phyloP scores from a whole-genome alignment of 306 rosid genomes.

The Cicer cuneatum region DNA sequence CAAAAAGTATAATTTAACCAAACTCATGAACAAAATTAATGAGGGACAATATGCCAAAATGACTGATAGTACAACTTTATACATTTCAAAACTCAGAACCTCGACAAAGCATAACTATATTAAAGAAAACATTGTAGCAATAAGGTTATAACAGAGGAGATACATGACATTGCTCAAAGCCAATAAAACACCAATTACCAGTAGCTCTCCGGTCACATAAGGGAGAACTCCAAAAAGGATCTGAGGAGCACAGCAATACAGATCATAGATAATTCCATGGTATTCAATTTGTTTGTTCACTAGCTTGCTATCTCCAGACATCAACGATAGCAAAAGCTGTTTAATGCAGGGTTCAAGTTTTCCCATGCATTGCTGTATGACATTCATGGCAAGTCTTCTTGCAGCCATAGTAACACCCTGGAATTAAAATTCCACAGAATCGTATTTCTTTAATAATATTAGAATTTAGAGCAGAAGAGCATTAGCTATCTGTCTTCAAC shows the following conservation, averaged over 20 bases:
- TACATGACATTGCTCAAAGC: background rate
- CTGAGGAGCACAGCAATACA: slow-evolving; percentile 91
- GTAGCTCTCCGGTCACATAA: slow-evolving; percentile 88
- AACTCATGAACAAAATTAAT: slow-evolving; percentile 13
- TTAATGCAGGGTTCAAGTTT: slow-evolving; percentile 90
- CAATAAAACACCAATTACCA: slow-evolving; percentile 66
- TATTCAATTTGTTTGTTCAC: slow-evolving; percentile 66
- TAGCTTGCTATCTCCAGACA: slow-evolving; percentile 84
- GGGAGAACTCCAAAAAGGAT: slow-evolving; percentile 83
- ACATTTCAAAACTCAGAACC: slow-evolving; percentile 34
- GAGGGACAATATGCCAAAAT: slow-evolving; percentile 11
- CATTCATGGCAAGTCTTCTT: slow-evolving; percentile 98
- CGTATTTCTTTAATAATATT: slow-evolving; percentile 16
- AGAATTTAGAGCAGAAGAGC: slow-evolving; percentile 20
- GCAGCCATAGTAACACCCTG: slow-evolving; percentile 88
- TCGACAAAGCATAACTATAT: slow-evolving; percentile 27
- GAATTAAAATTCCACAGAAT: slow-evolving; percentile 43
- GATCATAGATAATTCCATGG: slow-evolving; percentile 86
- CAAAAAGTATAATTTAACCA: background rate
- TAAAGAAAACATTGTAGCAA: background rate
- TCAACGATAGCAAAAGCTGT: slow-evolving; percentile 79
- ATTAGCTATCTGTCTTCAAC: slow-evolving; percentile 38
- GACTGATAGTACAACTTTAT: slow-evolving; percentile 20
- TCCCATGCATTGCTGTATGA: slow-evolving; percentile 77
- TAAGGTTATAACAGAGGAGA: slow-evolving; percentile 33